phyloP scores from a whole-genome alignment of 2,329 filamentous ascomycete species.

The Fusarium multiceps region DNA sequence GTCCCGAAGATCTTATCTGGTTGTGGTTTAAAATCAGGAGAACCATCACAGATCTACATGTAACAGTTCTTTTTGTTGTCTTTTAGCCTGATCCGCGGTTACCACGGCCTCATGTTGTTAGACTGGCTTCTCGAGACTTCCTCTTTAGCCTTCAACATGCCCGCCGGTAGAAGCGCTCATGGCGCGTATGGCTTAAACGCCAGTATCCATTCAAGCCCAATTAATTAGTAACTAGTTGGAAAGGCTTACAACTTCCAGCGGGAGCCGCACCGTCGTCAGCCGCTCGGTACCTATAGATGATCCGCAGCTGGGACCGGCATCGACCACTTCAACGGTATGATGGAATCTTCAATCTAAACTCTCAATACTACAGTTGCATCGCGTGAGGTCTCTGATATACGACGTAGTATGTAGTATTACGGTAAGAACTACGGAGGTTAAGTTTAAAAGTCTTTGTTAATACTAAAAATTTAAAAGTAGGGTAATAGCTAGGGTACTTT shows the following conservation, averaged over 20 bases:
- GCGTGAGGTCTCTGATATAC: background rate
- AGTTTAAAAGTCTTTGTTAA: no score
- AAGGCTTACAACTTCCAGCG: background rate
- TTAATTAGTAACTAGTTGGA: background rate
- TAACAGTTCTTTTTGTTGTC: constrained; percentile 1
- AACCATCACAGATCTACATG: constrained; percentile 21
- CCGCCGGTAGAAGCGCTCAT: constrained; percentile 16
- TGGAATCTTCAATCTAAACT: background rate
- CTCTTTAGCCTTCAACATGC: background rate
- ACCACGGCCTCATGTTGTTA: background rate
- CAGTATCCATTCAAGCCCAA: background rate
- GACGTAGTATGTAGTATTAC: background rate
- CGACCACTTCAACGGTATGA: background rate
- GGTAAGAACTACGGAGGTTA: background rate
- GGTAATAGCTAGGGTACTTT: no score
- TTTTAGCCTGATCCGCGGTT: constrained; percentile 5
- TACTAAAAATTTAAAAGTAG: no score
- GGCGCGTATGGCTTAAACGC: constrained; percentile 23
- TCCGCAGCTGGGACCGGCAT: constrained; percentile 21
- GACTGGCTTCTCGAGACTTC: background rate
- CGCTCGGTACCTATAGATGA: constrained; percentile 15
- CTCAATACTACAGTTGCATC: background rate
- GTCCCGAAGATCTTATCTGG: constrained; percentile 29
- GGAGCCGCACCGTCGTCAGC: constrained; percentile 19
- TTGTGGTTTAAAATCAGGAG: constrained; percentile 20